Conservation (phyloP, 352 stramenopile genomes). For the Achlya hypogyna region DNA sequence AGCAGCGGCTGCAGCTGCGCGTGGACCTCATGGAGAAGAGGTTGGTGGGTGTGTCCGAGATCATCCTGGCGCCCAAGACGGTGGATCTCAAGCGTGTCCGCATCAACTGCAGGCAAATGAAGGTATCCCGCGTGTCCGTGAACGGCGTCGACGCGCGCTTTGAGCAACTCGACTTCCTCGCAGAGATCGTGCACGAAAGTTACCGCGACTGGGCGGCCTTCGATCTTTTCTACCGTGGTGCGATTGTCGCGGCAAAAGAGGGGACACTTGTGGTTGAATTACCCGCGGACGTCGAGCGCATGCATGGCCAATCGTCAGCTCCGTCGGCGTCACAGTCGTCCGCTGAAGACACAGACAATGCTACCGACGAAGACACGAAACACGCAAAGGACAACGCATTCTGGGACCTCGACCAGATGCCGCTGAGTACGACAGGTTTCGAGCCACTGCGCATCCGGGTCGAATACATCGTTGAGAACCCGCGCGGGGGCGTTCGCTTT, state of each 20-base stretch:
- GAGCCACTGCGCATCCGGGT: conserved; percentile 59
- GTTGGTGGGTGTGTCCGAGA: conserved; percentile 52
- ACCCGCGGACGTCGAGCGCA: conserved; percentile 44
- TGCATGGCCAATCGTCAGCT: conserved; percentile 3
- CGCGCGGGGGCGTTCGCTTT: conserved; percentile 54
- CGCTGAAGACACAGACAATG: conserved; percentile 7
- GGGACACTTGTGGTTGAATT: conserved; percentile 74
- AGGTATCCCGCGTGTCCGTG: conserved; percentile 44
- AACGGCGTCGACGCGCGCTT: conserved; percentile 48
- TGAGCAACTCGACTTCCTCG: conserved; percentile 73
- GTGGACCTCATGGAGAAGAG: conserved; percentile 63
- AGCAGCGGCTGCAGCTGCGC: conserved; percentile 67
- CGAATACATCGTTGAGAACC: conserved; percentile 73
- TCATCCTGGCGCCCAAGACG: conserved; percentile 56
- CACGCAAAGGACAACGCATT: conserved; percentile 36
- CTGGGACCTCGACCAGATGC: conserved; percentile 64
- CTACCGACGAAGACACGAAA: conserved; percentile 33
- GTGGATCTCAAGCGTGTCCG: conserved; percentile 45
- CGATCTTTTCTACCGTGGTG: conserved; percentile 75
- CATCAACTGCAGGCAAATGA: conserved; percentile 65
- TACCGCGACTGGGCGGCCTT: conserved; percentile 75
- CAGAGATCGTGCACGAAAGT: conserved; percentile 63
- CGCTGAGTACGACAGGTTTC: conserved; percentile 56
- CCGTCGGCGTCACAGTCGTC: neutral
- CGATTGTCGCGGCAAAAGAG: conserved; percentile 76